These are phyloP conservation scores for Lipomyces lipofer DNA, from an alignment of 805 yeast genomes.

Conservation along the genomic window DNA sequence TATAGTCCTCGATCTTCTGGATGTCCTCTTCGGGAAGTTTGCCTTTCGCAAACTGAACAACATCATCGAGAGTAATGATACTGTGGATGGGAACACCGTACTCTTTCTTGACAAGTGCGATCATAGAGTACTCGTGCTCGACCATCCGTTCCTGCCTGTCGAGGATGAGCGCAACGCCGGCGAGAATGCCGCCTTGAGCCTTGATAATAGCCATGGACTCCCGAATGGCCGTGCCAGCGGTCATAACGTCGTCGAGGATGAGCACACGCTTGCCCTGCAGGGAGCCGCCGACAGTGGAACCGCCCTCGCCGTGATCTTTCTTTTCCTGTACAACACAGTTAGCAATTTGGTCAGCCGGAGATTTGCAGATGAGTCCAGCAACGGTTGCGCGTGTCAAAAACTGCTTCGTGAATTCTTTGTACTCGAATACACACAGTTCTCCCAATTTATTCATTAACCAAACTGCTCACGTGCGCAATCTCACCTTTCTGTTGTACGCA, in stretches of 20 bases:
- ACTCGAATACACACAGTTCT: no score
- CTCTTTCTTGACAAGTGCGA: constrained; percentile 70
- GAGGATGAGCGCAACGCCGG: constrained; percentile 84
- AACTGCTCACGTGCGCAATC: constrained; percentile 3
- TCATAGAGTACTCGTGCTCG: constrained; percentile 69
- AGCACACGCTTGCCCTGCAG: constrained; percentile 71
- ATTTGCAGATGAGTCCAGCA: no score
- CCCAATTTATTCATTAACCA: no score
- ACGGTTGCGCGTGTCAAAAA: no score
- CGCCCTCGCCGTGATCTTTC: constrained; percentile 99
- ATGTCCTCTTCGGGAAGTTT: constrained; percentile 24
- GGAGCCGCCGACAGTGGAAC: constrained; percentile 82
- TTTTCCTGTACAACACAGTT: constrained; percentile 51
- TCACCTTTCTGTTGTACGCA: constrained; percentile 85
- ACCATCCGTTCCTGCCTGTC: constrained; percentile 91
- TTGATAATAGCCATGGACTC: constrained; percentile 85
- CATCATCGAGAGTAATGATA: constrained; percentile 75
- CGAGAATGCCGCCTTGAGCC: constrained; percentile 67
- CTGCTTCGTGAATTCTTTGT: no score
- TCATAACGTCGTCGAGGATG: constrained; percentile 95
- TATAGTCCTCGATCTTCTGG: constrained; percentile 28
- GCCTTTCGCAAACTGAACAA: constrained; percentile 49
- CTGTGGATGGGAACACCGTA: constrained; percentile 80
- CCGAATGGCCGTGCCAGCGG: constrained; percentile 97
- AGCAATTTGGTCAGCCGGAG: neutral